Percentiles rank a stretch among this genome's conserved stretches.
Evolutionary conservation across 148 eudicot species (phyloP).

Genomic region (Cornus florida): DNA sequence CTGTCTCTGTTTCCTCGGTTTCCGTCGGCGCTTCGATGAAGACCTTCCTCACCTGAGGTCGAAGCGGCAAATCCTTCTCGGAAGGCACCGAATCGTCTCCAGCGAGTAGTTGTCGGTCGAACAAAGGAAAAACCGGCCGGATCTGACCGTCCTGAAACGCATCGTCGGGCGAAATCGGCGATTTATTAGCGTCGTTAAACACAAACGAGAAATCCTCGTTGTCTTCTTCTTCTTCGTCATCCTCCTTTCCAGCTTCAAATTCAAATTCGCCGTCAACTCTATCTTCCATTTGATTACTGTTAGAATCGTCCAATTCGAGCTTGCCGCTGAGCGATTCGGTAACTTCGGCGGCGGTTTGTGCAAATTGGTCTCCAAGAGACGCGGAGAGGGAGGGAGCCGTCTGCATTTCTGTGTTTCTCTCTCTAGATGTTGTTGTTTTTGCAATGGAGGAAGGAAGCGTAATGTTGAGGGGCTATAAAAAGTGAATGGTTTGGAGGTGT

Average conservation of each 20-base stretch:
- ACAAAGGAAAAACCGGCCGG: constrained; percentile 50
- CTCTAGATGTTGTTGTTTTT: neutral
- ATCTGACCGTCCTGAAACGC: constrained; percentile 67
- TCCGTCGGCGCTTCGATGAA: constrained; percentile 42
- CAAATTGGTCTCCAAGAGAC: neutral
- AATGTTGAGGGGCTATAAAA: neutral
- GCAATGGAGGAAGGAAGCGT: too few relatives aligned
- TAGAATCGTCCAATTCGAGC: neutral
- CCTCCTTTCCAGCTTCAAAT: constrained; percentile 3
- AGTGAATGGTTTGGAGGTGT: neutral
- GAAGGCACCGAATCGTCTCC: constrained; percentile 18
- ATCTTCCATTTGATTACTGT: neutral
- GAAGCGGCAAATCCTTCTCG: constrained; percentile 1
- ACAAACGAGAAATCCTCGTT: constrained; percentile 54
- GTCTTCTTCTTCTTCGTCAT: constrained; percentile 13
- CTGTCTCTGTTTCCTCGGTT: constrained; percentile 7
- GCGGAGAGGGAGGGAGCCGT: neutral
- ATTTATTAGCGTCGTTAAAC: constrained; percentile 14
- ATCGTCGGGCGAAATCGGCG: constrained; percentile 58
- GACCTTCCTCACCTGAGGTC: constrained; percentile 55
- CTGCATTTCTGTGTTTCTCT: neutral
- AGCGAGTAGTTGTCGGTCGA: constrained; percentile 24
- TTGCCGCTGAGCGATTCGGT: neutral
- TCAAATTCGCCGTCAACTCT: neutral
- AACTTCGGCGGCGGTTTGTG: neutral